These are phyloP conservation scores for Byssoonygena ceratinophila DNA, from an alignment of 2,329 filamentous ascomycete species.

Conservation along the genomic window DNA sequence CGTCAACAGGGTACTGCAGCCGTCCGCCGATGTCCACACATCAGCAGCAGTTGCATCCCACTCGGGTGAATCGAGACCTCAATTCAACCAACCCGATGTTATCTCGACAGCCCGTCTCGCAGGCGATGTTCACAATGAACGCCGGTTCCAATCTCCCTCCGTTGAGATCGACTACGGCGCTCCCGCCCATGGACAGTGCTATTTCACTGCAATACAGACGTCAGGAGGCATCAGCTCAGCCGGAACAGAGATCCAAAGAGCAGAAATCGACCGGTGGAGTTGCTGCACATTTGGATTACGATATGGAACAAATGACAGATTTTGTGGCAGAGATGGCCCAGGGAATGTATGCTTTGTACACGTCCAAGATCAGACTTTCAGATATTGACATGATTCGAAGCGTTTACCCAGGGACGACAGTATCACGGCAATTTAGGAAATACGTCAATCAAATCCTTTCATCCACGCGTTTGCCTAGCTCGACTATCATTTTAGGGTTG, in stretches of 20 bases:
- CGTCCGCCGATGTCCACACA: constrained; percentile 28
- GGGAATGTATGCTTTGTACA: constrained; percentile 54
- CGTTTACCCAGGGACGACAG: constrained; percentile 50
- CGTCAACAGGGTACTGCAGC: constrained; percentile 27
- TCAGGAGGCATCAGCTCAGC: constrained; percentile 23
- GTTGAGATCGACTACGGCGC: constrained; percentile 31
- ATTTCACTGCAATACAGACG: constrained; percentile 35
- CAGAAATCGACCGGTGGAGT: constrained; percentile 71
- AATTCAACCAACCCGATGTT: constrained; percentile 19
- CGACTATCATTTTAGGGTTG: constrained; percentile 80
- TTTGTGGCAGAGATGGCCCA: constrained; percentile 86
- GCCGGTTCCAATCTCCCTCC: constrained; percentile 32
- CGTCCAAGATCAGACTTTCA: constrained; percentile 46
- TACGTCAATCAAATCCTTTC: constrained; percentile 86
- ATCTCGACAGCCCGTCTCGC: constrained; percentile 21
- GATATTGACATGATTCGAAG: constrained; percentile 55
- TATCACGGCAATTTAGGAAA: constrained; percentile 71
- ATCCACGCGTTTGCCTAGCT: constrained; percentile 78
- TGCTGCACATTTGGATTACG: constrained; percentile 88
- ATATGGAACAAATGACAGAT: constrained; percentile 91
- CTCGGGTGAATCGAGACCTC: constrained; percentile 29
- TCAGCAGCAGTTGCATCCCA: constrained; percentile 23
- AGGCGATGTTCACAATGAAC: constrained; percentile 29
- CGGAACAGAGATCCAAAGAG: constrained; percentile 40
- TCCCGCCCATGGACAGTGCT: constrained; percentile 34